These are phyloP conservation scores for Phaseolus coccineus DNA, from an alignment of 331 rosid genomes.

Conservation along the genomic window DNA sequence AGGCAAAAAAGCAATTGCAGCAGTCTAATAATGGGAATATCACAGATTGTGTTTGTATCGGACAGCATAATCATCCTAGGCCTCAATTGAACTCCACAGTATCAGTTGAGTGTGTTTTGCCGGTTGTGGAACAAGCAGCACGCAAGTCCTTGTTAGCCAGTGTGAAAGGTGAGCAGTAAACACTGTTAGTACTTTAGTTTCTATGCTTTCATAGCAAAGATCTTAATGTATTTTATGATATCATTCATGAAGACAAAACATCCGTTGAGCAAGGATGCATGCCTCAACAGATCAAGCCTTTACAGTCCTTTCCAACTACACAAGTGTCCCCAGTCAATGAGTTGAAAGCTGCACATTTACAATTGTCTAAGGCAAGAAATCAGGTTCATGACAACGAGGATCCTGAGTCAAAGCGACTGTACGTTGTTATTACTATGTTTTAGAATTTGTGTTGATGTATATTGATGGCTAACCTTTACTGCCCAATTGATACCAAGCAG, in stretches of 20 bases:
- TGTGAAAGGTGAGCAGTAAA: slow-evolving; percentile 61
- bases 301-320: slow-evolving; percentile 47
- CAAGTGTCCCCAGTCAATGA: slow-evolving; percentile 51
- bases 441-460: slow-evolving; percentile 30
- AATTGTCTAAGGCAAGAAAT: slow-evolving; percentile 49
- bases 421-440: slow-evolving; percentile 51
- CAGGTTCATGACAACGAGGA: slow-evolving; percentile 50
- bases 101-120: slow-evolving; percentile 59
- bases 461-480: slow-evolving; percentile 45
- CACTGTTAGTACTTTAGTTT: slow-evolving; percentile 44
- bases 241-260: slow-evolving; percentile 58
- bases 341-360: slow-evolving; percentile 52
- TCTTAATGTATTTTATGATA: slow-evolving; percentile 50
- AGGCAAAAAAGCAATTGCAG: slow-evolving; percentile 81
- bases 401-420: slow-evolving; percentile 79
- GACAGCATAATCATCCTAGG: slow-evolving; percentile 82
- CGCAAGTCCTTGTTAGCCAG: slow-evolving; percentile 50
- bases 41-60: slow-evolving; percentile 71
- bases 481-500: slow-evolving; percentile 53
- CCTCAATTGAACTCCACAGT: slow-evolving; percentile 58
- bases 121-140: slow-evolving; percentile 54
- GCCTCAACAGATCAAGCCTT: slow-evolving; percentile 55
- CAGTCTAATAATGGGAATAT: slow-evolving; percentile 63
- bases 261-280: slow-evolving; percentile 49
- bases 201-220: slow-evolving; percentile 40